These are phyloP conservation scores for Globisporangium emineosum DNA, from an alignment of 352 stramenopile genomes.

Conservation along the genomic window DNA sequence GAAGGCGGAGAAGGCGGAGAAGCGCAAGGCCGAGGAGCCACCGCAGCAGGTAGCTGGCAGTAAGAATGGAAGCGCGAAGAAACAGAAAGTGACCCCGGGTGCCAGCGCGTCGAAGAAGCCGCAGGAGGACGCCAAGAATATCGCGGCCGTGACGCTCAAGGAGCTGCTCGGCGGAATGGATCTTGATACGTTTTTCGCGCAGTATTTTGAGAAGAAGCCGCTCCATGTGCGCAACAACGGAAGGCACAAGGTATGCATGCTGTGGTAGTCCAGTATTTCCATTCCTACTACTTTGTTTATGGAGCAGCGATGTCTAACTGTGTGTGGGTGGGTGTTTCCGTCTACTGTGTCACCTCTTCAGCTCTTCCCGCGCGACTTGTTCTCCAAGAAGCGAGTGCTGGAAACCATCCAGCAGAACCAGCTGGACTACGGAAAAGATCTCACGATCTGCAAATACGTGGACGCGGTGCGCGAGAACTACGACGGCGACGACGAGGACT, in stretches of 20 bases:
- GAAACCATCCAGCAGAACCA: constrained; percentile 54
- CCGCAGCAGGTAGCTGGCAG: background rate
- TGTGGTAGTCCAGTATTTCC: background rate
- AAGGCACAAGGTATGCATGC: constrained; percentile 30
- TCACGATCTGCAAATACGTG: constrained; percentile 78
- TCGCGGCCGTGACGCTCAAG: constrained; percentile 32
- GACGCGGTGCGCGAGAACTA: constrained; percentile 68
- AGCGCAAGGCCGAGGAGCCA: constrained; percentile 13
- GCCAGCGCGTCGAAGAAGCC: background rate
- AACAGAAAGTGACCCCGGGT: constrained; percentile 10
- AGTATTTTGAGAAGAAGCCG: constrained; percentile 88
- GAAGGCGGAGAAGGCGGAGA: background rate
- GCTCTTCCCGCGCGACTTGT: constrained; percentile 58
- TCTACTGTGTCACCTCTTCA: constrained; percentile 1
- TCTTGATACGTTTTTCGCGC: constrained; percentile 51
- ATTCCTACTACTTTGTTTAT: background rate
- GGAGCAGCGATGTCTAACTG: background rate
- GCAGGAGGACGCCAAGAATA: constrained; percentile 11
- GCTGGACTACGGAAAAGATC: constrained; percentile 58
- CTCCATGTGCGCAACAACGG: constrained; percentile 55
- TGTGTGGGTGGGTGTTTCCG: background rate
- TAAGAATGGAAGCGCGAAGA: constrained; percentile 8
- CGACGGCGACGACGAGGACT: constrained; percentile 41
- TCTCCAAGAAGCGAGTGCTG: constrained; percentile 68
- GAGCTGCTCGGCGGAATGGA: constrained; percentile 65